Evolutionary conservation across 1,139 yeast species (phyloP).

Genomic region (Diutina sp.): DNA sequence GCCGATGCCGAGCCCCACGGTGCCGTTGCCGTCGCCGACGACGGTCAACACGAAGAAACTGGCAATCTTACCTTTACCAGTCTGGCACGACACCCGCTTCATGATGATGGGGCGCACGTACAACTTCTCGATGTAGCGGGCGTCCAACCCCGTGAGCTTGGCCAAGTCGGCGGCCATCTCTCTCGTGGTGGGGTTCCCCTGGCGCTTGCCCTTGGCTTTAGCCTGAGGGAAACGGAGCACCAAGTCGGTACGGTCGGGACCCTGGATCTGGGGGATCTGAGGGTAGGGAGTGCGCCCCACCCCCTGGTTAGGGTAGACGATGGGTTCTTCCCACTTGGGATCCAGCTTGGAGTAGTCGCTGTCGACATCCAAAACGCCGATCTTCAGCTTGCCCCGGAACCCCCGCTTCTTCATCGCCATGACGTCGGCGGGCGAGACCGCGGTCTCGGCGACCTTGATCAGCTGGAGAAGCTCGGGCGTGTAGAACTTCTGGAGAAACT

Average conservation of each 20-base stretch:
- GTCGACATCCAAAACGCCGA: constrained; percentile 16
- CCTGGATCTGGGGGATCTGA: constrained; percentile 25
- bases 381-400: constrained; percentile 17
- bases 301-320: constrained; percentile 34
- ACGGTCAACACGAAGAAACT: constrained; percentile 78
- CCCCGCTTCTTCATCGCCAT: constrained; percentile 23
- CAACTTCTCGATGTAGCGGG: constrained; percentile 49
- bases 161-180: constrained; percentile 47
- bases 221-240: constrained; percentile 17
- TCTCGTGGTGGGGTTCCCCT: not conserved
- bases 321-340: constrained; percentile 35
- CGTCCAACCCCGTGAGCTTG: constrained; percentile 64
- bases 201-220: not conserved
- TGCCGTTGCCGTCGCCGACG: constrained; percentile 89
- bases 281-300: constrained; percentile 28
- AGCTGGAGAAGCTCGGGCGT: constrained; percentile 70
- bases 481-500: constrained; percentile 56
- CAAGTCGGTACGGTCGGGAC: constrained; percentile 30
- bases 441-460: constrained; percentile 67
- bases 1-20: constrained; percentile 94
- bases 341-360: constrained; percentile 23
- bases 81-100: constrained; percentile 85
- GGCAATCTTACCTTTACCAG: constrained; percentile 85
- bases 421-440: constrained; percentile 45
- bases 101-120: constrained; percentile 55